Conservation (phyloP, 192 early-diverging fungal genomes). For the Coemansia sp. region DNA sequence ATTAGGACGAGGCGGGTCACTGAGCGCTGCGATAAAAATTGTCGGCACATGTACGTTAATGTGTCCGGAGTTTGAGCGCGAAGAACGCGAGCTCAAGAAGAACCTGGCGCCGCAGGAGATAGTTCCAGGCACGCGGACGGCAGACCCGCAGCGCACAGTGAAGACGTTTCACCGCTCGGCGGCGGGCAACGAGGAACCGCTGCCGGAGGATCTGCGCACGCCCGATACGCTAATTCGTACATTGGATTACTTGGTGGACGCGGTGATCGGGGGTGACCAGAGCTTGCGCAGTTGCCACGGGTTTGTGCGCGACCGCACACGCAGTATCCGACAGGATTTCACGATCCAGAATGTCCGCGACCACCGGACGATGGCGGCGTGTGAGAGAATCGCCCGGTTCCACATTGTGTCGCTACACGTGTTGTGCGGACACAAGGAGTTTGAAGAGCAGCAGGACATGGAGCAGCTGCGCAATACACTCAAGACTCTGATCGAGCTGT, state of each 20-base stretch:
- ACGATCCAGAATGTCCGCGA: conserved; percentile 81
- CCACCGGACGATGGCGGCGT: conserved; percentile 62
- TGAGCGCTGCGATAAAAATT: conserved; percentile 67
- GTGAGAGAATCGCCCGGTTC: conserved; percentile 85
- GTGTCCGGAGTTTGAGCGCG: conserved; percentile 87
- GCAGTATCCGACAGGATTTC: conserved; percentile 84
- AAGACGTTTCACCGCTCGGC: conserved; percentile 84
- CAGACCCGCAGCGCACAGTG: conserved; percentile 70
- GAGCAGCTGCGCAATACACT: conserved; percentile 89
- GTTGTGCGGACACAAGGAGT: conserved; percentile 66
- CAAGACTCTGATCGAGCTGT: conserved; percentile 82
- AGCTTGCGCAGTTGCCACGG: conserved; percentile 66
- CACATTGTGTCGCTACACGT: conserved; percentile 77
- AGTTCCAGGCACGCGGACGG: conserved; percentile 58
- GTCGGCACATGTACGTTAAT: conserved; percentile 81
- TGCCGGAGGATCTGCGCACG: conserved; percentile 89
- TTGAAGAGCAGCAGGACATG: conserved; percentile 79
- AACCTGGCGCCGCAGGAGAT: conserved; percentile 71
- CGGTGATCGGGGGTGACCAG: conserved; percentile 55
- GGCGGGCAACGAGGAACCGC: conserved; percentile 79
- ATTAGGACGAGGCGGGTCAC: conserved; percentile 59
- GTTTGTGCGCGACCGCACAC: conserved; percentile 84
- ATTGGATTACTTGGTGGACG: conserved; percentile 65
- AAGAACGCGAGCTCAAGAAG: conserved; percentile 79
- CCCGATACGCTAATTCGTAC: conserved; percentile 65